Evolutionary conservation across 2,329 filamentous ascomycete species (phyloP).

Genomic region (Alternaria arbusti): DNA sequence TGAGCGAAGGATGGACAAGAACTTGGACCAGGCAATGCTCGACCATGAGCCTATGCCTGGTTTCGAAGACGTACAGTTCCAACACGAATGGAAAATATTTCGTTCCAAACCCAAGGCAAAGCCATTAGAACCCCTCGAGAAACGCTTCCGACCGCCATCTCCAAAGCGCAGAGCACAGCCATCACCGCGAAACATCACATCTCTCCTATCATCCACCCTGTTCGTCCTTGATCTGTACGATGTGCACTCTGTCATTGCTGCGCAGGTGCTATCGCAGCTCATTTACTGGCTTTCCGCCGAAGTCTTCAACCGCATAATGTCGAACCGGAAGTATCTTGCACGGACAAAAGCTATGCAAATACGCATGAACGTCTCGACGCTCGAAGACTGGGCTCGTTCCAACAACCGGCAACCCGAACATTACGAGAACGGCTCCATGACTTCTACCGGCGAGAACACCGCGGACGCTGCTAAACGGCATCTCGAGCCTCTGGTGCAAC

Average conservation of each 20-base stretch:
- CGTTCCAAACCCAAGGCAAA: slow-evolving; percentile 89
- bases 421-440: slow-evolving; percentile 90
- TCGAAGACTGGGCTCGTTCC: slow-evolving; percentile 93
- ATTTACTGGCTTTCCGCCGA: slow-evolving; percentile 97
- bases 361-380: slow-evolving; percentile 93
- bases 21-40: slow-evolving; percentile 89
- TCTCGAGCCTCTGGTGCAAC: slow-evolving; percentile 86
- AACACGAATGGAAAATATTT: slow-evolving; percentile 98
- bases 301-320: slow-evolving; percentile 98
- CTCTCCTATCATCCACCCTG: slow-evolving; percentile 89
- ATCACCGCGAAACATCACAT: slow-evolving; percentile 93
- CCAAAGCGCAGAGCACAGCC: slow-evolving; percentile 91
- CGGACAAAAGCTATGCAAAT: slow-evolving; percentile 99
- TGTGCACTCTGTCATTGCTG: slow-evolving; percentile 93
- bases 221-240: slow-evolving; percentile 99
- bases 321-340: slow-evolving; percentile 90
- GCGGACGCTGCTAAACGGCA: slow-evolving; percentile 84
- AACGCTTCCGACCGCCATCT: slow-evolving; percentile 88
- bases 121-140: slow-evolving; percentile 82
- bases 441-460: slow-evolving; percentile 82
- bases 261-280: slow-evolving; percentile 89
- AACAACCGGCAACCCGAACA: slow-evolving; percentile 97
- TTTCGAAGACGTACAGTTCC: slow-evolving; percentile 94
- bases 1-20: slow-evolving; percentile 94
- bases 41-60: slow-evolving; percentile 98